Percentiles rank a stretch among this genome's conserved stretches.
phyloP scores from a whole-genome alignment of 1,139 yeast species.

The Geotrichum aggregatum region DNA sequence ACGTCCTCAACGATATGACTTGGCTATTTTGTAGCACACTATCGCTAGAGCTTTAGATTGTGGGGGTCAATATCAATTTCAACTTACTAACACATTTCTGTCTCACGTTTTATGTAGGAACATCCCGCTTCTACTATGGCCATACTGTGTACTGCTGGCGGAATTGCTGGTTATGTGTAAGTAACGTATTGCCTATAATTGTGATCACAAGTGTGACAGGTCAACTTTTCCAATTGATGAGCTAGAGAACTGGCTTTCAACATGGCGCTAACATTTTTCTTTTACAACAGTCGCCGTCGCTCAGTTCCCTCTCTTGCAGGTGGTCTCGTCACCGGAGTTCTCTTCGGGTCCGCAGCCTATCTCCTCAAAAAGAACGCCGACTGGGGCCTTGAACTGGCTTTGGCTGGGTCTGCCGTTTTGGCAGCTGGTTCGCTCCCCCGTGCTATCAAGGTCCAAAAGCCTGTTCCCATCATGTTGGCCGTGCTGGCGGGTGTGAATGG shows the following conservation, averaged over 20 bases:
- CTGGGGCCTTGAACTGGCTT: slow-evolving; percentile 76
- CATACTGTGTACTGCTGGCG: slow-evolving; percentile 71
- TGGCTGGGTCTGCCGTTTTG: slow-evolving; percentile 63
- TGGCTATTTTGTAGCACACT: too few species aligned
- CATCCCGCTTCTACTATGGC: slow-evolving; percentile 76
- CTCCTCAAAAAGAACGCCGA: slow-evolving; percentile 67
- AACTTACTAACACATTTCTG: slow-evolving; percentile 23
- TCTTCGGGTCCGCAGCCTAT: slow-evolving; percentile 77
- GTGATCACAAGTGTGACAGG: too few species aligned
- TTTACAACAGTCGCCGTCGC: slow-evolving; percentile 59
- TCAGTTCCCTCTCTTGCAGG: slow-evolving; percentile 79
- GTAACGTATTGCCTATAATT: too few species aligned
- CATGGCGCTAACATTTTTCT: not conserved
- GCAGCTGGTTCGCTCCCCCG: slow-evolving; percentile 68
- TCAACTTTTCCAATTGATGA: not conserved
- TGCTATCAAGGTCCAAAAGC: slow-evolving; percentile 60
- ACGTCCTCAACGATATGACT: too few species aligned
- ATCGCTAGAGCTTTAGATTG: too few species aligned
- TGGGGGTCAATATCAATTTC: too few species aligned
- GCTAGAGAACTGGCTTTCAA: not conserved
- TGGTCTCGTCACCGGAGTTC: slow-evolving; percentile 63
- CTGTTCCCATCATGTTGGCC: slow-evolving; percentile 67
- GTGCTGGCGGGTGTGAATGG: slow-evolving; percentile 63
- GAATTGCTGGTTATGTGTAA: slow-evolving; percentile 60
- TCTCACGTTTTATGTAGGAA: slow-evolving; percentile 50